Evolutionary conservation across 2,329 filamentous ascomycete genomes (phyloP), one percentile per base, ranked within the genome.

Genomic region (Thielaviopsis ethacetica): DNA sequence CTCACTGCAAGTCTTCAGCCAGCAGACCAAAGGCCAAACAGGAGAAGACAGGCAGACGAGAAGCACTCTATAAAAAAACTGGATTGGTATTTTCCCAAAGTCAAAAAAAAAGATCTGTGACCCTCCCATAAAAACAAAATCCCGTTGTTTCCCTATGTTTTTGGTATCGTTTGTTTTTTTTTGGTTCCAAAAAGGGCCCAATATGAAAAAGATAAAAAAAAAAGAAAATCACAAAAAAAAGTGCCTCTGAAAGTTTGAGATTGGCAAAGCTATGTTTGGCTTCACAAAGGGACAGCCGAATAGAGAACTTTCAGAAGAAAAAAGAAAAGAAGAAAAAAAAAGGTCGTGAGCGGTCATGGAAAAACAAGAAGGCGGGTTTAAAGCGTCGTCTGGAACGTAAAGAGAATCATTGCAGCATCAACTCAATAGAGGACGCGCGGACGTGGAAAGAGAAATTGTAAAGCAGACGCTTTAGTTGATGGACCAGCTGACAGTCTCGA

Each of bases 401-500:
- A 27, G 26, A 27, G 26, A 27, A 27, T 27, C 26, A 27, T 27
- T 27, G 26, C 26, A 27, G 26, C 26, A 27, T 27, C 26, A 27
- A 27, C 26, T 27, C 26, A 27, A 27, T 9, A 27, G 26, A 27
- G 26, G 26, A 27, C 26, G 26, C 26, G 26, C 26, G 26, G 26
- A 52, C 50, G 17, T 26, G 55, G n/a, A 26, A 50, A 22, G 19
- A 50, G 41, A 38, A 27, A 26, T 34, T 10, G 10, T 6, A 53
- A 34, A 19, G 21, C 24, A 15, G 21, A 55, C 61, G 67, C 70
- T 71, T 65, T 67, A 56, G 56, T 70, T 72, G 68, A 79, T 78
- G 59, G 65, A 74, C 77, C 78, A 81, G 30, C 66, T 65, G 56
- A 73, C 69, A 3, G 64, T 54, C 34, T 64, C 64, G 58, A 76